Evolutionary conservation across 2,329 filamentous ascomycete genomes (phyloP).

Genomic region (Xylariaceae sp.): DNA sequence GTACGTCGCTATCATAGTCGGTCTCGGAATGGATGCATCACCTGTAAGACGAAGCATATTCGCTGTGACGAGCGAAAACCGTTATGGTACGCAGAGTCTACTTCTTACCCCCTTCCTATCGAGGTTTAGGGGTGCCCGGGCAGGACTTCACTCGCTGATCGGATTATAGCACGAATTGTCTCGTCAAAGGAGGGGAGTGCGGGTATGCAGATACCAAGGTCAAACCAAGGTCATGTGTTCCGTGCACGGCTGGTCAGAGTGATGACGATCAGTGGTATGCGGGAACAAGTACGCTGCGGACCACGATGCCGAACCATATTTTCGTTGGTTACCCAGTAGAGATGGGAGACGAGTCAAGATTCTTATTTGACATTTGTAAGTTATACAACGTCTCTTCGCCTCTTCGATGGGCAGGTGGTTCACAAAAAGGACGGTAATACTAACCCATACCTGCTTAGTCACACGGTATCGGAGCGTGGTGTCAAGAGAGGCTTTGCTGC

Average conservation of each 20-base stretch:
- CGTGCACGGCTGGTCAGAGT: slow-evolving; percentile 18
- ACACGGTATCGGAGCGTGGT: slow-evolving; percentile 33
- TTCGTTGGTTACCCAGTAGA: slow-evolving; percentile 30
- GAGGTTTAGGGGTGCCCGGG: slow-evolving; percentile 15
- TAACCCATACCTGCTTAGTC: slow-evolving; percentile 22
- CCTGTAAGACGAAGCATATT: slow-evolving; percentile 36
- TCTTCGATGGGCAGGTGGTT: not conserved
- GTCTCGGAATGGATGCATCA: slow-evolving; percentile 36
- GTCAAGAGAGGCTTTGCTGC: slow-evolving; percentile 21
- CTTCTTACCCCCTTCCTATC: slow-evolving; percentile 11
- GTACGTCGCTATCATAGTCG: slow-evolving; percentile 34
- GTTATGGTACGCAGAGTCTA: slow-evolving; percentile 32
- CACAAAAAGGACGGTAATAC: not conserved
- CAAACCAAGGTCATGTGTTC: slow-evolving; percentile 20
- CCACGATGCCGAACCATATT: slow-evolving; percentile 25
- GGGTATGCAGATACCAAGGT: slow-evolving; percentile 31
- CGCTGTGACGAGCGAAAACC: slow-evolving; percentile 37
- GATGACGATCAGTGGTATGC: slow-evolving; percentile 25
- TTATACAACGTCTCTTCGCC: not conserved
- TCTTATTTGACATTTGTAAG: slow-evolving; percentile 34
- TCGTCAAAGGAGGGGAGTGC: slow-evolving; percentile 34
- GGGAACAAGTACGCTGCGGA: slow-evolving; percentile 23
- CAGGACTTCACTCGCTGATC: slow-evolving; percentile 5
- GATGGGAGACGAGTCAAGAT: slow-evolving; percentile 30
- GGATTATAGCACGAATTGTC: slow-evolving; percentile 32